Evolutionary conservation across 2,329 filamentous ascomycete genomes (phyloP).

Genomic region (Botrytis porri): DNA sequence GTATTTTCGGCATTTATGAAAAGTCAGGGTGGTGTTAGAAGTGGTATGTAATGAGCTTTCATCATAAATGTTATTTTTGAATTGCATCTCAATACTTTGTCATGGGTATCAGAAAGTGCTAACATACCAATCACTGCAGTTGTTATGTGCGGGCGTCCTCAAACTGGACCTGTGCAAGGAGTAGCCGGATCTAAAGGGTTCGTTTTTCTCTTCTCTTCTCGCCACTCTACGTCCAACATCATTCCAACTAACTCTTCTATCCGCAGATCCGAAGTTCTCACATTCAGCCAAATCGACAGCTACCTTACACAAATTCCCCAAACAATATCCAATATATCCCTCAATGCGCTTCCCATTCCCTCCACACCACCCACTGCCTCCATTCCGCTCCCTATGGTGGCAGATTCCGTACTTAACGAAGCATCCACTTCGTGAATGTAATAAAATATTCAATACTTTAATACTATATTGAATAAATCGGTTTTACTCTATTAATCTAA

Average conservation of each 20-base stretch:
- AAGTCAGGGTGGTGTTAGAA: too few relatives aligned
- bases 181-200: conserved; percentile 60
- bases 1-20: too few relatives aligned
- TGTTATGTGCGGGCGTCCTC: conserved; percentile 57
- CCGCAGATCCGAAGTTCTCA: not conserved
- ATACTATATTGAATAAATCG: too few relatives aligned
- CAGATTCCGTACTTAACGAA: too few relatives aligned
- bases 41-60: conserved; percentile 27
- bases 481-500: too few relatives aligned
- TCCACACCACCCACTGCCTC: not conserved
- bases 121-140: conserved; percentile 39
- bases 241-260: conserved; percentile 19
- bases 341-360: not conserved
- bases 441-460: too few relatives aligned
- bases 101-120: not conserved
- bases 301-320: not conserved
- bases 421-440: too few relatives aligned
- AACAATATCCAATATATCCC: not conserved
- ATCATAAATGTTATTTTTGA: not conserved
- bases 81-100: not conserved
- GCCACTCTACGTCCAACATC: conserved; percentile 22
- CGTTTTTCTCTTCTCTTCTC: conserved; percentile 19
- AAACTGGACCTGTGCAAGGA: conserved; percentile 52
- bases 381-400: too few relatives aligned
- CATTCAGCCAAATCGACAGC: not conserved